Conservation (phyloP, 2,329 filamentous ascomycete genomes). For the Beauveria brongniartii region DNA sequence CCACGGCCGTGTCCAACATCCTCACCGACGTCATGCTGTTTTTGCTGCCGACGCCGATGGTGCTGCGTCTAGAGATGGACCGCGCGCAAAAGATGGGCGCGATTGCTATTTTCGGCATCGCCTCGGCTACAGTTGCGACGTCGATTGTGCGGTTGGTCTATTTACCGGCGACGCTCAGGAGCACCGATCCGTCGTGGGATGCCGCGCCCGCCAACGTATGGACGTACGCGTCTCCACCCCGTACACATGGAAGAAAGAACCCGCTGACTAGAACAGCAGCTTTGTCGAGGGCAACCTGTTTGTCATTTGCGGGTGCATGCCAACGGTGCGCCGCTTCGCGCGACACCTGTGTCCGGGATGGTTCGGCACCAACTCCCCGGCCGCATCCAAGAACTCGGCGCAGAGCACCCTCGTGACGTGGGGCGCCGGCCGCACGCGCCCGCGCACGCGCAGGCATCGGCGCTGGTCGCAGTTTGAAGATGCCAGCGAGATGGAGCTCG, state of each 20-base stretch:
- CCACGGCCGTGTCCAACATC: constrained; percentile 29
- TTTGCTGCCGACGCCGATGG: constrained; percentile 35
- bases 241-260: not conserved
- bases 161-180: constrained; percentile 18
- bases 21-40: constrained; percentile 30
- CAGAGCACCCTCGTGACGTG: constrained; percentile 1
- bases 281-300: constrained; percentile 31
- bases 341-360: not conserved
- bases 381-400: not conserved
- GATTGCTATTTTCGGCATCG: constrained; percentile 35
- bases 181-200: constrained; percentile 23
- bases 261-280: constrained; percentile 15
- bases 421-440: not conserved
- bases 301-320: constrained; percentile 32
- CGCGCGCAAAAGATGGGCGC: constrained; percentile 36
- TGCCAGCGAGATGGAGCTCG: not conserved
- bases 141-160: constrained; percentile 22
- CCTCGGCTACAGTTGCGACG: constrained; percentile 25
- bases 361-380: constrained; percentile 1
- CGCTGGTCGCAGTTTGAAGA: constrained; percentile 1
- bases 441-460: constrained; percentile 2
- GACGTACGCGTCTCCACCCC: constrained; percentile 19
- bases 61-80: constrained; percentile 35
- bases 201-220: constrained; percentile 20
- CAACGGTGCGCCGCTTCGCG: constrained; percentile 23